Evolutionary conservation across 768 basidiomycete species (phyloP).

Genomic region (Sutorius australiensis): DNA sequence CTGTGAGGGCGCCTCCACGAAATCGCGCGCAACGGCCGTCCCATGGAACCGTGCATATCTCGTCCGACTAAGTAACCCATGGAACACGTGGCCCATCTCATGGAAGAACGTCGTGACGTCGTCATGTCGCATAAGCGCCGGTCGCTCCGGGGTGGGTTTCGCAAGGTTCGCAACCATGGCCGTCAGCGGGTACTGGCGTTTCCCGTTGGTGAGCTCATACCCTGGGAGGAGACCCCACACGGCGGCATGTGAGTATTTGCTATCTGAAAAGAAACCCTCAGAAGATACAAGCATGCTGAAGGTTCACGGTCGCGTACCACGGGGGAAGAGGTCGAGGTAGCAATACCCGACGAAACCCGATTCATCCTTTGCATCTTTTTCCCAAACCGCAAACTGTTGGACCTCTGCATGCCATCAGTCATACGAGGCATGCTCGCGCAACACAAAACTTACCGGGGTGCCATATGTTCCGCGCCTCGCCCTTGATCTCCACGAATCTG

Average conservation of each 20-base stretch:
- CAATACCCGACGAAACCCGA: conserved; percentile 79
- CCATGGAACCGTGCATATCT: conserved; percentile 79
- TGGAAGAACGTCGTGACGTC: conserved; percentile 92
- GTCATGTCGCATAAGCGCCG: conserved; percentile 82
- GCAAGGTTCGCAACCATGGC: conserved; percentile 93
- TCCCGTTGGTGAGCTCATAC: conserved; percentile 51
- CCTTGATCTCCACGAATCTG: conserved; percentile 52
- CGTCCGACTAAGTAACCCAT: conserved; percentile 65
- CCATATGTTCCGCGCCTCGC: conserved; percentile 65
- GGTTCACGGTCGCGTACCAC: conserved; percentile 42
- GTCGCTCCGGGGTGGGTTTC: conserved; percentile 75
- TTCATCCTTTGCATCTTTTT: conserved; percentile 65
- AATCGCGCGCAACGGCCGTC: conserved; percentile 74
- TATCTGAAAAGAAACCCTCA: conserved; percentile 36
- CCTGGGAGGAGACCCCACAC: conserved; percentile 78
- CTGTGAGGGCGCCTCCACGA: conserved; percentile 87
- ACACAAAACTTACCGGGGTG: conserved; percentile 60
- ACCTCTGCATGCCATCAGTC: conserved; percentile 49
- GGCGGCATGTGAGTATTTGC: conserved; percentile 84
- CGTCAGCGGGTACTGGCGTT: conserved; percentile 66
- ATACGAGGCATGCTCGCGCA: neutral
- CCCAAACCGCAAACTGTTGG: conserved; percentile 83
- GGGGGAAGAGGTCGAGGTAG: conserved; percentile 85
- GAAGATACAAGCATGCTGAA: neutral
- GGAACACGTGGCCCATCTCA: conserved; percentile 80